These are phyloP conservation scores for Gloeopeniophorella convolvens DNA, from an alignment of 768 basidiomycete genomes.

Conservation along the genomic window DNA sequence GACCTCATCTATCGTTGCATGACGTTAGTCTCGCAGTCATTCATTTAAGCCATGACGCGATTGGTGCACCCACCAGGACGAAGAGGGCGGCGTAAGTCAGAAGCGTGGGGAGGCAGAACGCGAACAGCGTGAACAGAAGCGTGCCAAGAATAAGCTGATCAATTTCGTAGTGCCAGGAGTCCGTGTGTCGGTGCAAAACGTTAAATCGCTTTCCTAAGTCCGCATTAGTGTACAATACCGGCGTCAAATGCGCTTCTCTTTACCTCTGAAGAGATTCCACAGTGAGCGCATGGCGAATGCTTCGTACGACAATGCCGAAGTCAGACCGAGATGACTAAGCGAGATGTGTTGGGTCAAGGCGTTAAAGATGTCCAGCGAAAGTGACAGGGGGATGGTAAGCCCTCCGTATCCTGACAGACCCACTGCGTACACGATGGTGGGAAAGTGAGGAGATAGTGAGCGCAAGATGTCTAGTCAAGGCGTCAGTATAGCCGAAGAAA, in stretches of 20 bases:
- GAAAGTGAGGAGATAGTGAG: conserved; percentile 6
- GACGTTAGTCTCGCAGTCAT: background rate
- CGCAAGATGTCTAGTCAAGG: background rate
- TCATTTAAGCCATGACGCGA: no score
- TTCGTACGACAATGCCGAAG: conserved; percentile 54
- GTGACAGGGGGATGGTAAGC: conserved; percentile 9
- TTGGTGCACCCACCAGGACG: conserved; percentile 43
- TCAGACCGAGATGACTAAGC: conserved; percentile 58
- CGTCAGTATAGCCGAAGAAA: background rate
- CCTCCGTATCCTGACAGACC: conserved; percentile 18
- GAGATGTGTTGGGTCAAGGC: conserved; percentile 68
- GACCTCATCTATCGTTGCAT: conserved; percentile 40
- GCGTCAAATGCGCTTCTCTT: conserved; percentile 12
- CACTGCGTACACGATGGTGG: conserved; percentile 9
- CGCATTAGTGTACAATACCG: background rate
- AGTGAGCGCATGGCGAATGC: conserved; percentile 55
- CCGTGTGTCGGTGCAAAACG: conserved; percentile 77
- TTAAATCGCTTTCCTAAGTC: conserved; percentile 80
- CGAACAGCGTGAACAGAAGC: conserved; percentile 73
- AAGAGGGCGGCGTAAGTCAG: conserved; percentile 83
- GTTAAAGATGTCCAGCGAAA: conserved; percentile 35
- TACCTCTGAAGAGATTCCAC: conserved; percentile 90
- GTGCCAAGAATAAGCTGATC: conserved; percentile 96
- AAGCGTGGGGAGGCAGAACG: conserved; percentile 81
- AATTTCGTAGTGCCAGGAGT: conserved; percentile 85